Evolutionary conservation across 768 basidiomycete genomes (phyloP).

Genomic region (Lactarius evosmus): DNA sequence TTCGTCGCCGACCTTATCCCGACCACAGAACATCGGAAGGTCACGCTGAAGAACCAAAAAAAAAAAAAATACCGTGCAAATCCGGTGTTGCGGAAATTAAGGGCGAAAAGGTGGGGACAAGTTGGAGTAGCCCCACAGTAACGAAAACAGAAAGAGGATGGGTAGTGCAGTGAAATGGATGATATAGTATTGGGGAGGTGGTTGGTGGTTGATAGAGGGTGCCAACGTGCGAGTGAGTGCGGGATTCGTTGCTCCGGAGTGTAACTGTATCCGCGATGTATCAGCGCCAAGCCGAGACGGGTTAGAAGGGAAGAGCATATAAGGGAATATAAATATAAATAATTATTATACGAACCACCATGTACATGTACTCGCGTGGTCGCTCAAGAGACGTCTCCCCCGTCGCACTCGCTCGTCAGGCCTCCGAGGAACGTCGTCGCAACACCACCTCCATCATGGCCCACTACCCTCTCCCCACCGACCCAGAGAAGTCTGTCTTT

Average conservation of each 20-base stretch:
- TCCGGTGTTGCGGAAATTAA: neutral
- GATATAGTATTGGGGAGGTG: too few relatives aligned
- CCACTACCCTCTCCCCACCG: slow-evolving; percentile 18
- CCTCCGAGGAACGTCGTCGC: slow-evolving; percentile 27
- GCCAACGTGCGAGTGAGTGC: too few relatives aligned
- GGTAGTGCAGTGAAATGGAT: too few relatives aligned
- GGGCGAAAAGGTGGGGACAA: neutral
- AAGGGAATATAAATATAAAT: neutral
- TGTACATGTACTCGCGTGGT: slow-evolving; percentile 27
- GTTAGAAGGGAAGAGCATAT: neutral
- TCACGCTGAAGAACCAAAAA: neutral
- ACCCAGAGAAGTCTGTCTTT: slow-evolving; percentile 17
- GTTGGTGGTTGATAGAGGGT: too few relatives aligned
- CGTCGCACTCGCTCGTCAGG: slow-evolving; percentile 28
- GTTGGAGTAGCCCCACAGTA: neutral
- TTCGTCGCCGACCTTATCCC: neutral
- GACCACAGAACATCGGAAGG: neutral
- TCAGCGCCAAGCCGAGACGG: neutral
- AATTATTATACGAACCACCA: neutral
- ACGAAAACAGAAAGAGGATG: neutral
- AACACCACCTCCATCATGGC: slow-evolving; percentile 14
- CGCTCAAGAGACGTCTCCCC: slow-evolving; percentile 26
- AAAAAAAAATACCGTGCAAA: neutral
- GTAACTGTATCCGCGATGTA: neutral
- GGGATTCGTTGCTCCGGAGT: too few relatives aligned